A percentile compares a stretch with the other conserved stretches of the same genome.
Evolutionary conservation across 225 moss, liverwort and hornwort species (phyloP).

Genomic region (Marchantia polymorpha): DNA sequence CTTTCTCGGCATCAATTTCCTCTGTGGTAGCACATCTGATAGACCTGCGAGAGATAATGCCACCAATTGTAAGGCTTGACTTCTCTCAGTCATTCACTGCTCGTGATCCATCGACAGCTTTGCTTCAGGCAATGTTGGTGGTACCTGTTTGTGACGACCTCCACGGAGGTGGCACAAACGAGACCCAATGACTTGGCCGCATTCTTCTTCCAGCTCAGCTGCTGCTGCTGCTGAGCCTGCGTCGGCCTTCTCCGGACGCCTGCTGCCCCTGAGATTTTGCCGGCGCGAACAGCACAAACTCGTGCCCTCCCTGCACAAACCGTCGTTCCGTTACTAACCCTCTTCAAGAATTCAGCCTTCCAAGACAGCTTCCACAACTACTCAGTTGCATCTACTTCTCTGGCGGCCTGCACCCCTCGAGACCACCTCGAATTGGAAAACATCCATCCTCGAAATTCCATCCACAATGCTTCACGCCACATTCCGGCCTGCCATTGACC

Average conservation of each 20-base stretch:
- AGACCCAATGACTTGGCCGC: slow-evolving; percentile 16
- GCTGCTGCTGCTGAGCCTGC: neutral
- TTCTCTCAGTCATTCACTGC: neutral
- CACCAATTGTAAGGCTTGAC: neutral
- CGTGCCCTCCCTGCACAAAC: slow-evolving; percentile 23
- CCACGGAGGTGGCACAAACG: neutral
- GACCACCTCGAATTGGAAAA: too few species aligned
- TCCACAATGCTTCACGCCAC: too few species aligned
- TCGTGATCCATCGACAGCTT: neutral
- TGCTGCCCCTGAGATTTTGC: neutral
- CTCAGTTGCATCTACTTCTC: too few species aligned
- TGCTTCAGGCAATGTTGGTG: neutral
- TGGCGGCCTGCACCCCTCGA: too few species aligned
- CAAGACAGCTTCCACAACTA: neutral
- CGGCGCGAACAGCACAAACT: slow-evolving; percentile 3
- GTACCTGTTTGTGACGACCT: slow-evolving; percentile 15
- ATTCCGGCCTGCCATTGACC: too few species aligned
- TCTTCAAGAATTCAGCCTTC: neutral
- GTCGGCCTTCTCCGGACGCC: neutral
- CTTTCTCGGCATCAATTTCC: slow-evolving; percentile 83
- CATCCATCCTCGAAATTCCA: too few species aligned
- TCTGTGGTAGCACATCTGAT: slow-evolving; percentile 61
- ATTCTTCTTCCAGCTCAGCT: slow-evolving; percentile 32
- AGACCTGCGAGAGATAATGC: slow-evolving; percentile 20
- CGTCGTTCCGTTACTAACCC: neutral